Evolutionary conservation across 2,329 filamentous ascomycete species (phyloP).

Genomic region (Cladobotryum protrusum): DNA sequence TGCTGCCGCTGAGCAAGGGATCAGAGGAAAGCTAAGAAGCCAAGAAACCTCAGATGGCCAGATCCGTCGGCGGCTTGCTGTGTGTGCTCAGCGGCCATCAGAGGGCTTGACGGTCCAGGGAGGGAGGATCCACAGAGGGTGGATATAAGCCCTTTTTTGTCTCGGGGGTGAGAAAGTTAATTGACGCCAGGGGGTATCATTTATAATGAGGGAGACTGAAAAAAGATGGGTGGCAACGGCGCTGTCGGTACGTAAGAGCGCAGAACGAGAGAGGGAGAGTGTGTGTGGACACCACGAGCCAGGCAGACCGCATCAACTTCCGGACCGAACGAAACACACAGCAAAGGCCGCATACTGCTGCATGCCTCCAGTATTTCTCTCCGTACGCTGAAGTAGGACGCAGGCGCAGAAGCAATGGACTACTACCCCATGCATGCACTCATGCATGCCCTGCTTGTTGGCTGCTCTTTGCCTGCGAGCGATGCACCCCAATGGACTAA

Average conservation of each 20-base stretch:
- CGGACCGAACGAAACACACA: slow-evolving; percentile 10
- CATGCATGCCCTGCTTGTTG: slow-evolving; percentile 1
- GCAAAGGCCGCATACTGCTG: slow-evolving; percentile 2
- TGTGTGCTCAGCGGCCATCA: slow-evolving; percentile 8
- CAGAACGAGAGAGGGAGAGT: no score
- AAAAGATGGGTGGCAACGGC: neutral
- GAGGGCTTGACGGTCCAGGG: slow-evolving; percentile 5
- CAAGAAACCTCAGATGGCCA: slow-evolving; percentile 12
- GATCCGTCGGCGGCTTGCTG: slow-evolving; percentile 15
- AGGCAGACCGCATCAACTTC: slow-evolving; percentile 8
- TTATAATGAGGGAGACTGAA: neutral
- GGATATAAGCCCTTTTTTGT: neutral
- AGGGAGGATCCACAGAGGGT: neutral
- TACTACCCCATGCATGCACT: neutral
- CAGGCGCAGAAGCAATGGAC: slow-evolving; percentile 1
- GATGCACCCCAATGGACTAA: slow-evolving; percentile 5
- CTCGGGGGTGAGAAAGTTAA: neutral
- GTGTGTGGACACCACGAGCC: neutral
- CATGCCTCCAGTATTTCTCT: neutral
- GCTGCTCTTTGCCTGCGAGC: neutral
- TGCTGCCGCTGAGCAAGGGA: slow-evolving; percentile 6
- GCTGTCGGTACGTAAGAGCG: neutral
- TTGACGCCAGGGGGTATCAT: neutral
- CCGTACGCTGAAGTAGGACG: neutral
- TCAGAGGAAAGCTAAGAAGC: neutral